phyloP scores from a whole-genome alignment of 116 monocot genomes.

The Cymodocea nodosa region DNA sequence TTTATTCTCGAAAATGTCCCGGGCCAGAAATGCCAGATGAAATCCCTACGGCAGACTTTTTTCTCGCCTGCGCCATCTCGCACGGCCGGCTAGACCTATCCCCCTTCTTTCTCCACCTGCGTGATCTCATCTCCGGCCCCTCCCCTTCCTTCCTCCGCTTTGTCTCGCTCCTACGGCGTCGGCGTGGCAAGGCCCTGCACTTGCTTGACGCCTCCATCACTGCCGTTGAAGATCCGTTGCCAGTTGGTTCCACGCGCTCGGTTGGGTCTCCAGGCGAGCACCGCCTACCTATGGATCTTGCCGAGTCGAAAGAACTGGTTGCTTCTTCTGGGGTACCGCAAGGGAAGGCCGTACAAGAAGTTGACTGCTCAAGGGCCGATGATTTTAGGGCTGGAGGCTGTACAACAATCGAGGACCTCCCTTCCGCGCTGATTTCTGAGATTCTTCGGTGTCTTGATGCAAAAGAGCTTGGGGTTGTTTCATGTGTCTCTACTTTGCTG shows the following conservation, averaged over 20 bases:
- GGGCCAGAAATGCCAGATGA: no score
- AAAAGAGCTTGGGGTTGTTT: constrained; percentile 81
- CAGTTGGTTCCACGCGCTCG: not conserved
- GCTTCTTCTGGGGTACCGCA: constrained; percentile 1
- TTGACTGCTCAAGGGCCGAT: not conserved
- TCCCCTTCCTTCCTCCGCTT: no score
- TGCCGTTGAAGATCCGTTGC: not conserved
- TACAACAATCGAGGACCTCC: constrained; percentile 65
- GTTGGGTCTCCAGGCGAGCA: not conserved
- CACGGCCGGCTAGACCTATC: no score
- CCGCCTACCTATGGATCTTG: constrained; percentile 11
- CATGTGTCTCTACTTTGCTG: constrained; percentile 70
- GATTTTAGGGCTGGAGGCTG: constrained; percentile 15
- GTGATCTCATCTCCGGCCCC: no score
- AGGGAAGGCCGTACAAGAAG: constrained; percentile 2
- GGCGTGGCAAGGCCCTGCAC: no score
- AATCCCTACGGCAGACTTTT: no score
- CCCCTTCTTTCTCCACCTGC: no score
- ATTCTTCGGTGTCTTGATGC: constrained; percentile 64
- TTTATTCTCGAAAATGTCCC: no score
- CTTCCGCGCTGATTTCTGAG: constrained; percentile 66
- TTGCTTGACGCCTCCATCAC: constrained; percentile 5
- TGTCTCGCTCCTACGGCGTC: no score
- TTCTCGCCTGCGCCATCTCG: no score
- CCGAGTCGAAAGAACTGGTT: constrained; percentile 3